Evolutionary conservation across 2,329 filamentous ascomycete species (phyloP).

Genomic region (Magnaporthiopsis poae): DNA sequence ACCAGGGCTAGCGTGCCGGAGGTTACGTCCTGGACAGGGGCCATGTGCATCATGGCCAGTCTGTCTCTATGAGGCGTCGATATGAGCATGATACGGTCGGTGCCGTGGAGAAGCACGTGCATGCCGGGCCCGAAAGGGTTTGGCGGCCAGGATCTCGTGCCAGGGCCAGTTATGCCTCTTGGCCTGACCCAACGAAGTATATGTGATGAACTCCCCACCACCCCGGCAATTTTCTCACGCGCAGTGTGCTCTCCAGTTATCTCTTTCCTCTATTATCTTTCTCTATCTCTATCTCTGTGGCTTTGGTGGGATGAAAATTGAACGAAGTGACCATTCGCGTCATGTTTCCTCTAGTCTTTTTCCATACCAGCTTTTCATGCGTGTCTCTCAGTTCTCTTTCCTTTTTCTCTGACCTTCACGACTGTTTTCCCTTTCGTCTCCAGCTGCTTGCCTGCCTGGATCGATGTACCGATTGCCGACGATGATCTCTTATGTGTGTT

Average conservation of each 20-base stretch:
- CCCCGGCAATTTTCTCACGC: neutral
- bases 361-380: neutral
- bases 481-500: conserved; percentile 3
- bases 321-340: neutral
- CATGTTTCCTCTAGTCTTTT: neutral
- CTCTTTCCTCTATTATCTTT: conserved; percentile 3
- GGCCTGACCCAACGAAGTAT: neutral
- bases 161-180: neutral
- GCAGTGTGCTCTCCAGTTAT: neutral
- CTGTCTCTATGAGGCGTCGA: neutral
- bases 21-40: neutral
- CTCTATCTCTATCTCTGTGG: neutral
- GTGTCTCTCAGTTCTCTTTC: neutral
- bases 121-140: neutral
- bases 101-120: neutral
- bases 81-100: neutral
- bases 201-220: neutral
- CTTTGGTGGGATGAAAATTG: neutral
- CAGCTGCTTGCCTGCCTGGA: conserved; percentile 1
- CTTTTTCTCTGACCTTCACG: neutral
- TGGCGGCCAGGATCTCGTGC: neutral
- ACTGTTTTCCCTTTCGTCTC: conserved; percentile 3
- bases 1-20: conserved; percentile 41
- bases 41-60: neutral
- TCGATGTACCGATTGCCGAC: conserved; percentile 1